Evolutionary conservation across 2,329 filamentous ascomycete species (phyloP).

Genomic region (Colletotrichum lini): DNA sequence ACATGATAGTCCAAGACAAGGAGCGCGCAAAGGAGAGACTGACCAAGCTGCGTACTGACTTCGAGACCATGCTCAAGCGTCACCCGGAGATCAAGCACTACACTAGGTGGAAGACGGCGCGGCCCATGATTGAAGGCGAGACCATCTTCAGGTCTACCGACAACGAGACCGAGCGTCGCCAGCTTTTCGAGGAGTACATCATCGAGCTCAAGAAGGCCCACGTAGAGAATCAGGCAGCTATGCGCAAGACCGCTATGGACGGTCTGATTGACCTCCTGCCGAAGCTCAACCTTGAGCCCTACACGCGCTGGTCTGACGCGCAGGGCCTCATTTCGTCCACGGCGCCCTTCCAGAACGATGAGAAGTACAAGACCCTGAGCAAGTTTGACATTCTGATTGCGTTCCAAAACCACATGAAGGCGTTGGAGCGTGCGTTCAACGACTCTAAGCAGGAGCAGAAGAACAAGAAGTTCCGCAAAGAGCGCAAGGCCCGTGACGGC

Average conservation of each 20-base stretch:
- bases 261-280: conserved; percentile 85
- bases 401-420: conserved; percentile 96
- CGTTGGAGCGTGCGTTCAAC: conserved; percentile 91
- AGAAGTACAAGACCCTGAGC: conserved; percentile 87
- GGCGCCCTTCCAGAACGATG: conserved; percentile 82
- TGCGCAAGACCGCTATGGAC: conserved; percentile 86
- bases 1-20: conserved; percentile 92
- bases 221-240: conserved; percentile 79
- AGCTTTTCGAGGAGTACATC: conserved; percentile 95
- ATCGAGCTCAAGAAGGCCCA: conserved; percentile 85
- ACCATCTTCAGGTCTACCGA: conserved; percentile 94
- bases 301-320: conserved; percentile 94
- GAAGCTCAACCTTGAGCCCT: conserved; percentile 87
- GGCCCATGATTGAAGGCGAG: conserved; percentile 94
- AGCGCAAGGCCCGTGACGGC: conserved; percentile 88
- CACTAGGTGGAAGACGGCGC: conserved; percentile 96
- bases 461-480: conserved; percentile 81
- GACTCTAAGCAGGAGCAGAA: conserved; percentile 91
- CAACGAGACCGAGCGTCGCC: conserved; percentile 87
- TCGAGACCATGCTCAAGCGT: conserved; percentile 94
- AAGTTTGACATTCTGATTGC: conserved; percentile 92
- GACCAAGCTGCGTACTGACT: conserved; percentile 92
- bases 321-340: conserved; percentile 85
- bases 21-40: conserved; percentile 94
- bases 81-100: conserved; percentile 98